Base-by-base conservation (phyloP, 148 eudicot species). In the Pouteria glomerata region DNA sequence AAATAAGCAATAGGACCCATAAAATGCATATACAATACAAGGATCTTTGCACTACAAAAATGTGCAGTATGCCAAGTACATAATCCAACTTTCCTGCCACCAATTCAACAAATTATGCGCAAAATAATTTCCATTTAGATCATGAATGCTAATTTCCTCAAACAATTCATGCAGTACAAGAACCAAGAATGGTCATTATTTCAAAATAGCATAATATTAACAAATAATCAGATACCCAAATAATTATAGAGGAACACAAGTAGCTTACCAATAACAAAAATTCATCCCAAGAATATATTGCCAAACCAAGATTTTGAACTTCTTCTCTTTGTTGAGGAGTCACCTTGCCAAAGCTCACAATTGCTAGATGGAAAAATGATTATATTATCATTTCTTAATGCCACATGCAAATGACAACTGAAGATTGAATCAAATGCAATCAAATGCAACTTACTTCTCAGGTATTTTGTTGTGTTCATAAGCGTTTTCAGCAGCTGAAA, bases 261-360 rank as follows among this genome's bases (percentile, higher is more conserved):
- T 62, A 63, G 68, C 83, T 78, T 84, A 96, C 99, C 96, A 90
- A 68, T 66, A 80, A 76, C 82, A 92, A 66, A 83, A 96, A 96
- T 63, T 92, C 96, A 74, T 92, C 86, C 99, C 99, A 96, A 31
- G 87, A 67, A 82, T 92, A 87, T 45, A 87, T 83, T 63, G 78
- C 53, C 79, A 90, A 55, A 55, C 92, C 97, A 74, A 76, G 77
- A 41, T 96, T 88, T 70, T 83, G 85, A 72, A 83, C 84, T 77
- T 90, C 90, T 77, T 85, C 87, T 77, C 72, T 83, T 71, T 89
- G 97, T 70, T 85, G 81, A 59, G 86, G 65, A 57, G 87, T 83
- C 44, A 90, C 88, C 77, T 90, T 75, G 70, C 97, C 99, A 77
- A 96, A 96, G 81, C 99, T 96, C 81, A 96, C 96, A 80, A 96